These are phyloP conservation scores for Trichoderma breve DNA, from an alignment of 2,329 filamentous ascomycete genomes.

Conservation along the genomic window DNA sequence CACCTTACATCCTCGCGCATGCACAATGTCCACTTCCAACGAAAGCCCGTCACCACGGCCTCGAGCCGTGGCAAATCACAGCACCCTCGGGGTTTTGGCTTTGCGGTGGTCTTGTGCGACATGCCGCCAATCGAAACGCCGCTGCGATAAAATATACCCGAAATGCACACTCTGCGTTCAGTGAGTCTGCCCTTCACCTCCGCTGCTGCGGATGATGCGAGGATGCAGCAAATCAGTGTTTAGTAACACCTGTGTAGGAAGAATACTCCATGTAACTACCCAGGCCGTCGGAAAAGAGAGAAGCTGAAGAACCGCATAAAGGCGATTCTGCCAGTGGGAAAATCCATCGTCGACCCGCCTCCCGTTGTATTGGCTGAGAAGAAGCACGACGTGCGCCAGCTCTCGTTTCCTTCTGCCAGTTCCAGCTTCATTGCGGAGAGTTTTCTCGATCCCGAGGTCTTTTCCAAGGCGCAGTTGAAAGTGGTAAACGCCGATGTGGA, in stretches of 20 bases:
- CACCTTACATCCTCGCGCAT: neutral
- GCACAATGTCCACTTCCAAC: neutral
- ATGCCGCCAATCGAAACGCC: slow-evolving; percentile 18
- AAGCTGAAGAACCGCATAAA: neutral
- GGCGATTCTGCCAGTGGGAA: neutral
- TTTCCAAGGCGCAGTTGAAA: slow-evolving; percentile 13
- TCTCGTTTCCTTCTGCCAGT: neutral
- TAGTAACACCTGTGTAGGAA: neutral
- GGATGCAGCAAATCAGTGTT: neutral
- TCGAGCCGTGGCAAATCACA: neutral
- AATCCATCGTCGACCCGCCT: neutral
- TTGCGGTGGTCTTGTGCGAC: slow-evolving; percentile 11
- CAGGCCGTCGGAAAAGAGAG: slow-evolving; percentile 13
- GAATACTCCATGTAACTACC: slow-evolving; percentile 16
- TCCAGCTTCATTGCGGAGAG: slow-evolving; percentile 11
- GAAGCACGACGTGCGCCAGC: neutral
- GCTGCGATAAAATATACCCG: slow-evolving; percentile 18
- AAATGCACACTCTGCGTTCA: slow-evolving; percentile 15
- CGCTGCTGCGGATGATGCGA: neutral
- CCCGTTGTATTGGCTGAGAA: neutral
- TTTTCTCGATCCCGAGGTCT: slow-evolving; percentile 18
- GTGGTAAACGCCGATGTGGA: neutral
- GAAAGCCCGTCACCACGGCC: neutral
- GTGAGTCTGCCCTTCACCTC: neutral
- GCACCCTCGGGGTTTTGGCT: neutral